These are phyloP conservation scores for Ceratocystis destructans DNA, from an alignment of 2,329 filamentous ascomycete genomes.

Conservation along the genomic window DNA sequence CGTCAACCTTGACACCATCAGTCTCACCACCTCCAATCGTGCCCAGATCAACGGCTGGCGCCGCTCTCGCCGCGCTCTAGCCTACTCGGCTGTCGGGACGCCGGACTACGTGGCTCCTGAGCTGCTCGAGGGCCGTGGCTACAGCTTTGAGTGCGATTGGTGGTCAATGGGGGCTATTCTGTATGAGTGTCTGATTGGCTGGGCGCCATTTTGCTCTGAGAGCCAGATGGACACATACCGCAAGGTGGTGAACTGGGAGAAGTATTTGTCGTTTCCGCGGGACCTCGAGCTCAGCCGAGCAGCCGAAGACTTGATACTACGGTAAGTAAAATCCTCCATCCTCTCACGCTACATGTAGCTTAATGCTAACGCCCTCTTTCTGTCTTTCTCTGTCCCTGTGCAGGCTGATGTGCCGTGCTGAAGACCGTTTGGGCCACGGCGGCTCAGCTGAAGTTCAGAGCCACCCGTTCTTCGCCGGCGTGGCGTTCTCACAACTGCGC, in stretches of 20 bases:
- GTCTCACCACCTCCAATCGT: slow-evolving; percentile 93
- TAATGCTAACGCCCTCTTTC: slow-evolving; percentile 18
- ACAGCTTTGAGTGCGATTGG: slow-evolving; percentile 96
- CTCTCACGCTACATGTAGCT: background rate
- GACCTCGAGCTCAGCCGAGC: slow-evolving; percentile 80
- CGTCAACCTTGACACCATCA: slow-evolving; percentile 94
- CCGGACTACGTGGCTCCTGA: slow-evolving; percentile 98
- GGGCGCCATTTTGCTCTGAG: slow-evolving; percentile 97
- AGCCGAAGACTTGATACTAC: slow-evolving; percentile 83
- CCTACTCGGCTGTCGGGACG: slow-evolving; percentile 95
- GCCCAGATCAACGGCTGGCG: slow-evolving; percentile 98
- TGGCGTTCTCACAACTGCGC: slow-evolving; percentile 85
- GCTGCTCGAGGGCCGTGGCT: slow-evolving; percentile 93
- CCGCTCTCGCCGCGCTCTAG: slow-evolving; percentile 86
- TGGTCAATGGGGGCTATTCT: slow-evolving; percentile 98
- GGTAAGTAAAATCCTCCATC: slow-evolving; percentile 39
- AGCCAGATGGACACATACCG: slow-evolving; percentile 96
- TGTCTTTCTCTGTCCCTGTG: background rate
- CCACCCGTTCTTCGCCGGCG: slow-evolving; percentile 92
- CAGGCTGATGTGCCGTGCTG: slow-evolving; percentile 85
- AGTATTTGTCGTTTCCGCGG: slow-evolving; percentile 90
- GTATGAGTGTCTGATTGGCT: slow-evolving; percentile 97
- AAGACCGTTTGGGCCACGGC: slow-evolving; percentile 76
- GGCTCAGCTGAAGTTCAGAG: slow-evolving; percentile 85
- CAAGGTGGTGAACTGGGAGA: slow-evolving; percentile 97